Conservation (phyloP, 177 flowering plant genomes). For the Vitis hybrid region DNA sequence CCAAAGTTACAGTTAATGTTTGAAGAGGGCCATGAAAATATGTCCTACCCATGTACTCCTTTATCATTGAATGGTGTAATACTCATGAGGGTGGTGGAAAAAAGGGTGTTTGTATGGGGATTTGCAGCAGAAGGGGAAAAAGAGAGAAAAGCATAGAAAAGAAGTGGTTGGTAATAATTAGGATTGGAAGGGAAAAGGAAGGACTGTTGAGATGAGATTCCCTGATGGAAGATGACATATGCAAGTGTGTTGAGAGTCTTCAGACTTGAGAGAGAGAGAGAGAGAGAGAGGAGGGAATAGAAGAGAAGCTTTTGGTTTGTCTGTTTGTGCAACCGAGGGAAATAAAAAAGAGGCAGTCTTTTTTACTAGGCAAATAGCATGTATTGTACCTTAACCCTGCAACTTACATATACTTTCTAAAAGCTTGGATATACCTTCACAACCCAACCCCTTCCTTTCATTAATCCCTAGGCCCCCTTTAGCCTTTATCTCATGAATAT, state of each 20-base stretch:
- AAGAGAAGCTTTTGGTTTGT: conserved; percentile 58
- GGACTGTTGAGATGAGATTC: conserved; percentile 55
- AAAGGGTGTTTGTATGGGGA: conserved; percentile 31
- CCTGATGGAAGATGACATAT: conserved; percentile 44
- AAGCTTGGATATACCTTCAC: conserved; percentile 60
- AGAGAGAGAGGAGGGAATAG: conserved; percentile 20
- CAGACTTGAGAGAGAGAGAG: conserved; percentile 13
- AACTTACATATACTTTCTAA: conserved; percentile 52
- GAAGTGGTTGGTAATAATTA: conserved; percentile 39
- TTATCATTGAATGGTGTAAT: not conserved
- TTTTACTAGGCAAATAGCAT: conserved; percentile 71
- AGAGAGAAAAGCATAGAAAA: conserved; percentile 33
- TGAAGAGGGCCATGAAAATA: not conserved
- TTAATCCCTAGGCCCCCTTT: conserved; percentile 35
- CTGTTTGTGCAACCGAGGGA: conserved; percentile 39
- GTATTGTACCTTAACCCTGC: conserved; percentile 62
- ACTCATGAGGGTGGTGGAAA: conserved; percentile 20
- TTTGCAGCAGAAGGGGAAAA: conserved; percentile 29
- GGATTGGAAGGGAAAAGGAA: conserved; percentile 33
- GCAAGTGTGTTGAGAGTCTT: conserved; percentile 22
- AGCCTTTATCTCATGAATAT: not conserved
- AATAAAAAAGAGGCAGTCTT: conserved; percentile 37
- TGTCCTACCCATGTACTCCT: not conserved
- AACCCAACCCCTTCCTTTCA: conserved; percentile 31
- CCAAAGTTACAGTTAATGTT: not conserved